Evolutionary conservation across 106 monocot genomes (phyloP).

Genomic region (Amphibolis antarctica): DNA sequence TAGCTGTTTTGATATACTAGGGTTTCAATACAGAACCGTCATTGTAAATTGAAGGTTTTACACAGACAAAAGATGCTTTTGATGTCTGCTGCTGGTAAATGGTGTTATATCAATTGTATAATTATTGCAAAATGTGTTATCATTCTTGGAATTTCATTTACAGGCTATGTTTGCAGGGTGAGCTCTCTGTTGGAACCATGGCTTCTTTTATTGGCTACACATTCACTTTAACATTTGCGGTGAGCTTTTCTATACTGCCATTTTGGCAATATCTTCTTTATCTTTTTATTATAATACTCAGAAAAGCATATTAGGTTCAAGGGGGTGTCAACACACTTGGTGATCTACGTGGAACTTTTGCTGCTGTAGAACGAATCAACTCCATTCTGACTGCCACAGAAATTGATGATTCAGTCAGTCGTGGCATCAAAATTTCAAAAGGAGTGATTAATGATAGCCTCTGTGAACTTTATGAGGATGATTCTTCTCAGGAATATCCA

Average conservation of each 20-base stretch:
- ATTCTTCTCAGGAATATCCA: conserved; percentile 18
- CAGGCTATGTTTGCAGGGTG: conserved; percentile 47
- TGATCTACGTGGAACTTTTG: conserved; percentile 74
- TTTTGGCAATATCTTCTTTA: not conserved
- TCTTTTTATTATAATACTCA: not conserved
- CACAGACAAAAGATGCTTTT: too few relatives aligned
- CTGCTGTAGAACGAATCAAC: conserved; percentile 84
- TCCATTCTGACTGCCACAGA: conserved; percentile 52
- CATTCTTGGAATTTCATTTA: not conserved
- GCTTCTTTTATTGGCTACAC: conserved; percentile 97
- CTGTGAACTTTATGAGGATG: conserved; percentile 25
- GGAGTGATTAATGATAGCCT: conserved; percentile 16
- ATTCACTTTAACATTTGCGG: conserved; percentile 95
- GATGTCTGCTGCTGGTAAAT: too few relatives aligned
- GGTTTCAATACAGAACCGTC: too few relatives aligned
- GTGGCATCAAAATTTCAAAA: conserved; percentile 46
- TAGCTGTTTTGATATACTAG: too few relatives aligned
- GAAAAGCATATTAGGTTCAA: conserved; percentile 62
- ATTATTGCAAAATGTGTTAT: too few relatives aligned
- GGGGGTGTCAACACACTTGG: conserved; percentile 94
- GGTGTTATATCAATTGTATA: too few relatives aligned
- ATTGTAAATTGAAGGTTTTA: too few relatives aligned
- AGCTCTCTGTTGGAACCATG: conserved; percentile 87
- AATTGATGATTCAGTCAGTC: conserved; percentile 72
- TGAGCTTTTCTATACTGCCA: conserved; percentile 30